These are phyloP conservation scores for Tricharina praecox DNA, from an alignment of 495 filamentous ascomycete genomes.

Conservation along the genomic window DNA sequence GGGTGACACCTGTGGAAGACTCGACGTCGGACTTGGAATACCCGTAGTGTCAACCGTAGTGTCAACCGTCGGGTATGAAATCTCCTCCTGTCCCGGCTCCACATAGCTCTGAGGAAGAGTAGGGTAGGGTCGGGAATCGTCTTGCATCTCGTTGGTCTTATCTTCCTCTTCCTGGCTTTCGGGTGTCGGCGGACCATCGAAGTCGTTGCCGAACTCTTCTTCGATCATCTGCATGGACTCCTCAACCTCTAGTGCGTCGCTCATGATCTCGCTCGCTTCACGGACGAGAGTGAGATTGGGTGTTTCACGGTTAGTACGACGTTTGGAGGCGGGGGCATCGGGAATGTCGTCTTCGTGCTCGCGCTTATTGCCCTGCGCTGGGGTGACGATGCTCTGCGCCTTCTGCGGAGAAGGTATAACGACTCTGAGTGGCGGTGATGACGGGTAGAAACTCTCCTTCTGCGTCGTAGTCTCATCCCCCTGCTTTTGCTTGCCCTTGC, in stretches of 20 bases:
- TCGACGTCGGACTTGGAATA: background rate
- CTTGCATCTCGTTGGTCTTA: background rate
- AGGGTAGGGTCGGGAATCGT: background rate
- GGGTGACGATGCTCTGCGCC: background rate
- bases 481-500: constrained; percentile 1
- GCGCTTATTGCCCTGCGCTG: background rate
- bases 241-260: constrained; percentile 12
- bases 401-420: background rate
- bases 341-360: background rate
- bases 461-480: background rate
- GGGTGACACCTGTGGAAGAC: background rate
- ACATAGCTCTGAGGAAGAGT: background rate
- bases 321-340: background rate
- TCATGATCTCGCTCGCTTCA: constrained; percentile 11
- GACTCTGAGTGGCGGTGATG: background rate
- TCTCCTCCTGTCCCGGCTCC: background rate
- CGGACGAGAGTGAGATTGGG: background rate
- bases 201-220: background rate
- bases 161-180: background rate
- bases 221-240: constrained; percentile 7
- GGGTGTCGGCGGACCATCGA: background rate
- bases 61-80: background rate
- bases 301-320: background rate
- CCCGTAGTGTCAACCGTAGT: too few species aligned
- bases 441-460: constrained; percentile 5